phyloP scores from a whole-genome alignment of 2,329 filamentous ascomycete species.

The Leptographium galeiforme region DNA sequence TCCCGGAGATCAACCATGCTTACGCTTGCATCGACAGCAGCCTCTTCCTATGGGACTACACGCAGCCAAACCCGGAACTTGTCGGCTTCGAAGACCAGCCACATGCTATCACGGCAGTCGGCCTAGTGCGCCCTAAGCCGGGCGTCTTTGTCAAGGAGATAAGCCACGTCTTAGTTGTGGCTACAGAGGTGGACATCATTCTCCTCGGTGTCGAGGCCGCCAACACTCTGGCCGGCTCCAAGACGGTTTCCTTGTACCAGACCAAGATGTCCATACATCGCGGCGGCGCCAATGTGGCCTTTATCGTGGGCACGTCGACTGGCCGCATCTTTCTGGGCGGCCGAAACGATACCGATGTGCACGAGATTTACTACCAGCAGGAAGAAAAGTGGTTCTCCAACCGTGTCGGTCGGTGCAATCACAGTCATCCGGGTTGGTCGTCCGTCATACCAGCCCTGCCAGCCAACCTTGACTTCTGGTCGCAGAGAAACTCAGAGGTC shows the following conservation, averaged over 20 bases:
- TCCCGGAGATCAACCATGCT: slow-evolving; percentile 86
- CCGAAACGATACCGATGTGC: slow-evolving; percentile 68
- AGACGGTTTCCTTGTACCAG: slow-evolving; percentile 67
- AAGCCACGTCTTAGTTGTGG: slow-evolving; percentile 77
- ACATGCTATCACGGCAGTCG: slow-evolving; percentile 82
- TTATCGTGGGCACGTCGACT: slow-evolving; percentile 67
- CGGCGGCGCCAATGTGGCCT: slow-evolving; percentile 61
- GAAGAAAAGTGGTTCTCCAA: slow-evolving; percentile 95
- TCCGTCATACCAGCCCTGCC: slow-evolving; percentile 44
- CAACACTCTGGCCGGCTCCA: slow-evolving; percentile 53
- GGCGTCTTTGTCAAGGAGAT: slow-evolving; percentile 82
- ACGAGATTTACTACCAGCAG: slow-evolving; percentile 91
- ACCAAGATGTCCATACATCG: slow-evolving; percentile 74
- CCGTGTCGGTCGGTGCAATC: slow-evolving; percentile 77
- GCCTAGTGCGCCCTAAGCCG: slow-evolving; percentile 68
- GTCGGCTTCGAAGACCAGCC: slow-evolving; percentile 85
- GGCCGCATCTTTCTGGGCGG: slow-evolving; percentile 93
- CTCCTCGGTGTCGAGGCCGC: slow-evolving; percentile 71
- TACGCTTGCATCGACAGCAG: slow-evolving; percentile 95
- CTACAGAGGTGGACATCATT: slow-evolving; percentile 72
- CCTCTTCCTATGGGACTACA: slow-evolving; percentile 96
- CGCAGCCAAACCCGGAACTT: slow-evolving; percentile 76
- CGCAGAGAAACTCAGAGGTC: slow-evolving; percentile 41
- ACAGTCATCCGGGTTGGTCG: slow-evolving; percentile 61
- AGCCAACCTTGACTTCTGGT: slow-evolving; percentile 31